Evolutionary conservation across 139 green algal species (phyloP), one percentile per base, ranked within the genome.

Genomic region (Pycnococcus provasolii): DNA sequence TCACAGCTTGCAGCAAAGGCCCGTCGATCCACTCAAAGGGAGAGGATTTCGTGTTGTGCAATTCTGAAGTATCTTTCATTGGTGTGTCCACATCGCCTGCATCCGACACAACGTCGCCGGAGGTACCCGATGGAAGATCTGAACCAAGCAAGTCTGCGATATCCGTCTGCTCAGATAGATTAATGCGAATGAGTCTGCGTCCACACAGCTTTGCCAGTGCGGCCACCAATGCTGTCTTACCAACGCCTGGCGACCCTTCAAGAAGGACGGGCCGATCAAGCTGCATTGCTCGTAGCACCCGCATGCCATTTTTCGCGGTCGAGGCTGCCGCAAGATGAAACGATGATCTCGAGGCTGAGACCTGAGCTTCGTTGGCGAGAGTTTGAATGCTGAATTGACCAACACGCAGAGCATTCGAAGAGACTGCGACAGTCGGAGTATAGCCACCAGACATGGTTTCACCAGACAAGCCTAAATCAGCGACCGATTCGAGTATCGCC

Each of bases 101-200:
- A 26, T 26, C 26, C 26, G 26, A 26, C 61, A 92, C 77, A 1
- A 90, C 93, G 6, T 84, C 77, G 15, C 71, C 73, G 42, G 90
- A 94, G 3, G 85, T 85, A 15, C 85, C 75, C 3, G 87, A 79
- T 0, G 93, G 94, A 66, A 99, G 81, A 68, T 99, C 94, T 0
- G 92, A 87, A 0, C 94, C 94, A 63, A 99, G 83, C 53, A 99
- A 79, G 61, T 99, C 94, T 85, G 96, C 96, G 88, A 99, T 98
- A 80, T 99, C 94, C 0, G 92, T 99, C 76, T 98, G 89, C 67
- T 84, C 79, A 2, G 53, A 74, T 53, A 97, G 79, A 79, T 99
- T 99, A 77, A 99, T 95, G 69, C 94, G 86, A 46, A 97, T 72
- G 15, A 83, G 71, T 9, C 64, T 59, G 63, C 85, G 64, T 53